Percentiles rank a stretch among this genome's conserved stretches.
Conservation (phyloP, 306 rosid species). For the Malus fusca region DNA sequence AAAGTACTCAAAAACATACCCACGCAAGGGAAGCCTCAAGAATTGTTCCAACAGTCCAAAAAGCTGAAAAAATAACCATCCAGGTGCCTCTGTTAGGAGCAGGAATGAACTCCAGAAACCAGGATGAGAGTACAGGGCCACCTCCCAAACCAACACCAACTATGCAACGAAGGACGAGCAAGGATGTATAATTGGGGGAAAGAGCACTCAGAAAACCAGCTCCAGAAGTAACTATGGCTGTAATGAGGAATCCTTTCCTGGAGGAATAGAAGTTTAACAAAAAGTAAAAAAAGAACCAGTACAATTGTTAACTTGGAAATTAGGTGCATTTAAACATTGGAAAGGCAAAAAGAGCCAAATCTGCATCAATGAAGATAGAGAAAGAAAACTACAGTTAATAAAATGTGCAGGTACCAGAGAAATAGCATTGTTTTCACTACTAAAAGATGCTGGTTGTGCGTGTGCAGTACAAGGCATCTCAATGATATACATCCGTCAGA, state of each 20-base stretch:
- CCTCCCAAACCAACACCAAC: constrained; percentile 99
- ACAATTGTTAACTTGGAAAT: constrained; percentile 4
- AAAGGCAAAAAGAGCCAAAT: not conserved
- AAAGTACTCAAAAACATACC: constrained; percentile 46
- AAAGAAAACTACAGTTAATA: not conserved
- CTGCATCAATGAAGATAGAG: not conserved
- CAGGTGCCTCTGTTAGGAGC: constrained; percentile 91
- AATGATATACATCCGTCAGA: not conserved
- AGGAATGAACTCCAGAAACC: constrained; percentile 95
- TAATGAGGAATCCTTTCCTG: constrained; percentile 90
- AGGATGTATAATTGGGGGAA: constrained; percentile 54
- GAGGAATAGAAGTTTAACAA: constrained; percentile 15
- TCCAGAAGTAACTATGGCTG: constrained; percentile 62
- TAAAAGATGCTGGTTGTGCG: not conserved
- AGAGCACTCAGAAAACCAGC: constrained; percentile 87
- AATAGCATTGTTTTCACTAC: not conserved
- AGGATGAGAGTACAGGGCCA: constrained; percentile 80
- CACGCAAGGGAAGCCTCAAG: constrained; percentile 93
- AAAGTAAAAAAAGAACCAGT: constrained; percentile 4
- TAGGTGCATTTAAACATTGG: not conserved
- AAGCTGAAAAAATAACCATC: constrained; percentile 92
- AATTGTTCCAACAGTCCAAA: constrained; percentile 93
- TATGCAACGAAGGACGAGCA: constrained; percentile 60
- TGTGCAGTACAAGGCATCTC: not conserved
- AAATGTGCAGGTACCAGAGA: not conserved